phyloP scores from a whole-genome alignment of 2,329 filamentous ascomycete genomes.

The Penicillium freii region DNA sequence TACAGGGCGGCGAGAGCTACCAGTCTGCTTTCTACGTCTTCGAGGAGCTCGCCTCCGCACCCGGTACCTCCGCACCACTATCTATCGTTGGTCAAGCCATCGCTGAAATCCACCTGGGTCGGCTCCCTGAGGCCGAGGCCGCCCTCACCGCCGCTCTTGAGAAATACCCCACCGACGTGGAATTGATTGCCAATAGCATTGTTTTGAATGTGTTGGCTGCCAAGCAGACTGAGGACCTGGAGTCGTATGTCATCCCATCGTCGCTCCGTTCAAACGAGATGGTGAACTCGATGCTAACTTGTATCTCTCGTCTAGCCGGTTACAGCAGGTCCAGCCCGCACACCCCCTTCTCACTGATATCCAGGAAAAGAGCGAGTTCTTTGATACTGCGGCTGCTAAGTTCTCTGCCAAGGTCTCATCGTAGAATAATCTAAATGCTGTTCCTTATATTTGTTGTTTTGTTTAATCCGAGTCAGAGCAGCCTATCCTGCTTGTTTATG shows the following conservation, averaged over 20 bases:
- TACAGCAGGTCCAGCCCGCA: constrained; percentile 57
- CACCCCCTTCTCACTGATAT: constrained; percentile 73
- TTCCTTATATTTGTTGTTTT: constrained; percentile 18
- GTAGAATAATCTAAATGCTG: constrained; percentile 19
- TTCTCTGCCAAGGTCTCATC: constrained; percentile 74
- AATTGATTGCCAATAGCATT: constrained; percentile 78
- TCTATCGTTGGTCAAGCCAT: constrained; percentile 85
- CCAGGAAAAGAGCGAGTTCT: constrained; percentile 80
- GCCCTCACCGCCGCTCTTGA: constrained; percentile 77
- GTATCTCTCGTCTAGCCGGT: constrained; percentile 25
- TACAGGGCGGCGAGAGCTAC: constrained; percentile 87
- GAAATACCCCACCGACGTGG: constrained; percentile 67
- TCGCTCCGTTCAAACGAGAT: no score
- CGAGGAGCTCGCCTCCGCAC: constrained; percentile 88
- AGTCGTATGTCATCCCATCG: constrained; percentile 52
- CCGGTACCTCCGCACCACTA: constrained; percentile 72
- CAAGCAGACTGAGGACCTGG: constrained; percentile 64
- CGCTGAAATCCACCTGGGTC: constrained; percentile 84
- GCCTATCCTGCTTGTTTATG: constrained; percentile 24
- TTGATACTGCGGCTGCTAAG: constrained; percentile 81
- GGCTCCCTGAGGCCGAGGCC: constrained; percentile 82
- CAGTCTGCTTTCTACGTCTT: constrained; percentile 97
- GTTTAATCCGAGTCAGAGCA: constrained; percentile 20
- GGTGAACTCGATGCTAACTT: constrained; percentile 18
- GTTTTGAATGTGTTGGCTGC: constrained; percentile 77